Percentiles rank a stretch among this genome's conserved stretches.
phyloP scores from a whole-genome alignment of 306 rosid species.

The Medicago ruthenica region DNA sequence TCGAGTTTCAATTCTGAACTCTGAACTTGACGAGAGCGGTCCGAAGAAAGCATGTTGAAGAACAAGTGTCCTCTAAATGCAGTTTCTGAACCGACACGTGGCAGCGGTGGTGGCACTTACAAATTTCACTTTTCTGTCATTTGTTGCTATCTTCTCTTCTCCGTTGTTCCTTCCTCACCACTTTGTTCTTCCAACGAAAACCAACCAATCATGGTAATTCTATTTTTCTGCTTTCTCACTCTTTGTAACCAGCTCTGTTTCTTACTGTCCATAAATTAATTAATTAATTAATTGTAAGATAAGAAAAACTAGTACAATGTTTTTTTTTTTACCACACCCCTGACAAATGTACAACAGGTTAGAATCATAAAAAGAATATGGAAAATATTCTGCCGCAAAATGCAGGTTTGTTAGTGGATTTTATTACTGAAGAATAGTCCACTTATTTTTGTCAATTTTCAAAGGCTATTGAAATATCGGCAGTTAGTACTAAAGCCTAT shows the following conservation, averaged over 20 bases:
- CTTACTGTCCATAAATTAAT: too few species aligned
- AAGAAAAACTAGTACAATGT: slow-evolving; percentile 23
- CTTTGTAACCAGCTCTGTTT: not conserved
- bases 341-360: slow-evolving; percentile 50
- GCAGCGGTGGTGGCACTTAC: slow-evolving; percentile 21
- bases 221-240: not conserved
- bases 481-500: not conserved
- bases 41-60: slow-evolving; percentile 7
- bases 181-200: not conserved
- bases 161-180: not conserved
- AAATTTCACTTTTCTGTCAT: slow-evolving; percentile 17
- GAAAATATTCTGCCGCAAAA: slow-evolving; percentile 50
- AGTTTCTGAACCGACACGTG: slow-evolving; percentile 34
- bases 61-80: slow-evolving; percentile 47
- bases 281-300: not conserved
- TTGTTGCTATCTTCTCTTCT: slow-evolving; percentile 22
- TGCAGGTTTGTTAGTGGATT: slow-evolving; percentile 50
- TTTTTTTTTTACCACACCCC: not conserved
- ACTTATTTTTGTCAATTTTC: too few species aligned
- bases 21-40: too few species aligned
- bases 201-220: slow-evolving; percentile 38
- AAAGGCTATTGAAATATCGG: too few species aligned
- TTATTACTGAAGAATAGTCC: not conserved
- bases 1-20: too few species aligned
- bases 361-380: slow-evolving; percentile 47